Conservation (phyloP, 2,329 filamentous ascomycete species). For the Fusarium goolgardi region DNA sequence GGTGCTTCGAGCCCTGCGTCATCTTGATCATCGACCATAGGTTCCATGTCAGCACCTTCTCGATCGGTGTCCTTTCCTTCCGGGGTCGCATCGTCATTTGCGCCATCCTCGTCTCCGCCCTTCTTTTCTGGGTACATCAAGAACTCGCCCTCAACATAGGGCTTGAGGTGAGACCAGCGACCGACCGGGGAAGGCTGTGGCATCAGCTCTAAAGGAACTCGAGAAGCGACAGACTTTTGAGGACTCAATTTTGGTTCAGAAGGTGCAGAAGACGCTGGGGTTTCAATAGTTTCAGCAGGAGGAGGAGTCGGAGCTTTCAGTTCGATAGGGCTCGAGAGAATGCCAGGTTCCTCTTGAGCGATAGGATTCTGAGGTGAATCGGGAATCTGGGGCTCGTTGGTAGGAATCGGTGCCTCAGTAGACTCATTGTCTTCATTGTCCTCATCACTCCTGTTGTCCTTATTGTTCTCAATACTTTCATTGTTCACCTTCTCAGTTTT, state of each 20-base stretch:
- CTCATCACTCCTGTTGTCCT: neutral
- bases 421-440: constrained; percentile 14
- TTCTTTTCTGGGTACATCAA: constrained; percentile 56
- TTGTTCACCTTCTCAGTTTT: constrained; percentile 19
- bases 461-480: constrained; percentile 10
- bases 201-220: constrained; percentile 32
- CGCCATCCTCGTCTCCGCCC: constrained; percentile 49
- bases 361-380: constrained; percentile 25
- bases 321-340: constrained; percentile 35
- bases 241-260: constrained; percentile 42
- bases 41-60: constrained; percentile 48
- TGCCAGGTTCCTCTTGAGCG: constrained; percentile 27
- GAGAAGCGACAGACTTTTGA: constrained; percentile 28
- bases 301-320: constrained; percentile 36
- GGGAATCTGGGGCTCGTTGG: constrained; percentile 14
- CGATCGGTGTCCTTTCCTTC: constrained; percentile 51
- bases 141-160: constrained; percentile 56
- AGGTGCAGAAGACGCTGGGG: constrained; percentile 33
- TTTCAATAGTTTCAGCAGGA: constrained; percentile 32
- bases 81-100: constrained; percentile 48
- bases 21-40: constrained; percentile 51
- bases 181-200: constrained; percentile 49
- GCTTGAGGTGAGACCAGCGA: constrained; percentile 55
- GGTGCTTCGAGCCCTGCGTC: constrained; percentile 49
- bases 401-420: neutral